Conservation (phyloP, 148 eudicot species). For the Mesembryanthemum crystallinum region DNA sequence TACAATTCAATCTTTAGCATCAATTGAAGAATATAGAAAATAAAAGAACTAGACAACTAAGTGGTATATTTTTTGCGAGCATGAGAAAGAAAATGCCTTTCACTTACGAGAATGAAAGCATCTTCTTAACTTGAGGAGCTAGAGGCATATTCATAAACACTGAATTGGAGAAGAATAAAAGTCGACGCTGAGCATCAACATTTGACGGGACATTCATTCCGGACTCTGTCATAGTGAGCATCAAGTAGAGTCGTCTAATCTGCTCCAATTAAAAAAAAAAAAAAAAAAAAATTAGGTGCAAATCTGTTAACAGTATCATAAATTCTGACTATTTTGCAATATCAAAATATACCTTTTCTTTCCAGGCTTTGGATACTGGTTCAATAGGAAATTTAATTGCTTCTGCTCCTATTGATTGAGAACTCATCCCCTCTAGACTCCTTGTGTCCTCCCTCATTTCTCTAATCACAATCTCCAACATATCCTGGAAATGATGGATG, state of each 20-base stretch:
- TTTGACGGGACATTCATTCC: slow-evolving; percentile 97
- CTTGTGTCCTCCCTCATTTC: slow-evolving; percentile 81
- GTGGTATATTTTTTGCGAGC: no score
- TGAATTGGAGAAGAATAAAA: slow-evolving; percentile 94
- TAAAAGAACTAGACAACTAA: no score
- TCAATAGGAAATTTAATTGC: slow-evolving; percentile 83
- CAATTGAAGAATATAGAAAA: no score
- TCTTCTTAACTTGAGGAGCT: slow-evolving; percentile 94
- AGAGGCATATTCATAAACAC: slow-evolving; percentile 95
- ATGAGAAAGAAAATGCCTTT: background rate
- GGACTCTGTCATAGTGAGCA: slow-evolving; percentile 94
- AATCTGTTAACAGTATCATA: background rate
- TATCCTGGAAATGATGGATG: slow-evolving; percentile 85
- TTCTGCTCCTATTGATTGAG: slow-evolving; percentile 86
- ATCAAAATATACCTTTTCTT: slow-evolving; percentile 67
- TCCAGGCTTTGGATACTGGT: slow-evolving; percentile 88
- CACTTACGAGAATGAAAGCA: slow-evolving; percentile 98
- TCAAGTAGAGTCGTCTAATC: slow-evolving; percentile 80
- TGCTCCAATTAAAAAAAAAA: no score
- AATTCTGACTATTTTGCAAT: background rate
- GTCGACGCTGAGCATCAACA: slow-evolving; percentile 91
- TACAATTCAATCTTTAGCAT: no score
- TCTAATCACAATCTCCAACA: slow-evolving; percentile 88
- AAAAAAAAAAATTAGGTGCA: no score
- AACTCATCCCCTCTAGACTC: slow-evolving; percentile 53